Evolutionary conservation across 1,139 yeast genomes (phyloP), one percentile per base, ranked within the genome.

Genomic region (Zhuliangozyma blackwelliae): DNA sequence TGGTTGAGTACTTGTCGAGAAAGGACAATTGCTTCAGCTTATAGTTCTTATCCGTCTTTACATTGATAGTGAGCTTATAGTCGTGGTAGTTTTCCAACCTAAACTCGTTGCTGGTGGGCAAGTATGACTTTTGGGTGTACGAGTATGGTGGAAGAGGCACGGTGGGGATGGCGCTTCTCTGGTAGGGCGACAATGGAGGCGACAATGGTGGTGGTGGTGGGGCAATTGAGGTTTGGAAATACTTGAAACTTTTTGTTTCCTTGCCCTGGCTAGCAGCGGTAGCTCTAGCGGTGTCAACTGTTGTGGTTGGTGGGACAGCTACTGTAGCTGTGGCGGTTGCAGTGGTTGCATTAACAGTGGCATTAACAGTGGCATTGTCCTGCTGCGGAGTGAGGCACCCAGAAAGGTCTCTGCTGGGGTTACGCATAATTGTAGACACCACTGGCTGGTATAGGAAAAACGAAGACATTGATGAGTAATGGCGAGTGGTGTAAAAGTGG

Each of bases 101-200:
- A 56, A 73, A 77, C 7, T 66, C 64, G 20, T 55, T 55, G 25
- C 52, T 35, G 20, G 48, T 41, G 28, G 44, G 44, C 27, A 25
- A 27, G 21, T 20, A 32, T 31, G 37, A 32, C 26, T 28, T 29
- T 31, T 37, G 6, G 30, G 20, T 32, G 51, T 37, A 51, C 62
- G 11, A 50, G 32, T 68, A 75, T 51, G 68, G 73, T 33, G 83
- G 84, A 3, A 82, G 77, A 44, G 76, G 60, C 30, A 83, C 84
- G 25, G 22, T 25, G 32, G 25, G 27, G 26, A 22, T 22, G 12
- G 40, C 42, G 30, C 39, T 45, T 40, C 68, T 53, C 35, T 71
- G 78, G 51, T 72, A 75, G 34, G 87, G 87, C 2, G 85, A 79
- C 43, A 79, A 61, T 29, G 87, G 87, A 10, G 87, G 87, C 2